Conservation (phyloP, 2,329 filamentous ascomycete species). For the Dactylellina sp. region DNA sequence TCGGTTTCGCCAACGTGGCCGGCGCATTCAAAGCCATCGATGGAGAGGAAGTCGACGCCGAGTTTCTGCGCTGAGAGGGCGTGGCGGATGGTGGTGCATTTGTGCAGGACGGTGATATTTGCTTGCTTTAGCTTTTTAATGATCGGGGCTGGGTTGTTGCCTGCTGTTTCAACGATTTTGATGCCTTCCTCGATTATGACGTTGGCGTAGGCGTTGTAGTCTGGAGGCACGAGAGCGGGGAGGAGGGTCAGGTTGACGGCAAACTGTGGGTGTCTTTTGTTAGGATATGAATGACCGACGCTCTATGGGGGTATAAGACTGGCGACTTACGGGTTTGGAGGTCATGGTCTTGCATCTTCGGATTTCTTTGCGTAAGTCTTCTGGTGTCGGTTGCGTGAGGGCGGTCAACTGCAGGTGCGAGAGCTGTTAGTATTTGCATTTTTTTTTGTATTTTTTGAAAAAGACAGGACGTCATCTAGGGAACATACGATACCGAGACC, state of each 20-base stretch:
- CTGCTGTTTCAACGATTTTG: conserved; percentile 83
- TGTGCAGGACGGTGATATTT: conserved; percentile 82
- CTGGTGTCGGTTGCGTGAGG: conserved; percentile 91
- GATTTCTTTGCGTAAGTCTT: conserved; percentile 93
- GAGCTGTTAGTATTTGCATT: conserved; percentile 61
- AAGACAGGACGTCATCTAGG: not conserved
- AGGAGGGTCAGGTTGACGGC: conserved; percentile 95
- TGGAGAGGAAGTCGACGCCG: conserved; percentile 94
- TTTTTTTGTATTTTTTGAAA: not conserved
- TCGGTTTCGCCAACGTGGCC: conserved; percentile 87
- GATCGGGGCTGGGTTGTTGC: conserved; percentile 88
- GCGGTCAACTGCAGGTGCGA: conserved; percentile 77
- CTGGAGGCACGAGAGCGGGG: conserved; percentile 86
- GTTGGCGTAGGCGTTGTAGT: conserved; percentile 91
- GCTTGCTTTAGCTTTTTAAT: conserved; percentile 88
- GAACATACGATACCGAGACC: conserved; percentile 75
- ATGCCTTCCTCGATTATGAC: conserved; percentile 94
- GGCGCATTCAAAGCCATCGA: conserved; percentile 97
- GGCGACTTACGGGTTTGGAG: conserved; percentile 68
- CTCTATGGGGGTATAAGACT: no score
- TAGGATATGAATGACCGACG: no score
- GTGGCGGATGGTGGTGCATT: conserved; percentile 96
- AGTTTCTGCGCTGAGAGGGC: conserved; percentile 91
- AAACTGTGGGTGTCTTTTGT: no score
- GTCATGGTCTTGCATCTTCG: conserved; percentile 84